phyloP scores from a whole-genome alignment of 225 moss, liverwort and hornwort genomes.

The Lunularia cruciata region DNA sequence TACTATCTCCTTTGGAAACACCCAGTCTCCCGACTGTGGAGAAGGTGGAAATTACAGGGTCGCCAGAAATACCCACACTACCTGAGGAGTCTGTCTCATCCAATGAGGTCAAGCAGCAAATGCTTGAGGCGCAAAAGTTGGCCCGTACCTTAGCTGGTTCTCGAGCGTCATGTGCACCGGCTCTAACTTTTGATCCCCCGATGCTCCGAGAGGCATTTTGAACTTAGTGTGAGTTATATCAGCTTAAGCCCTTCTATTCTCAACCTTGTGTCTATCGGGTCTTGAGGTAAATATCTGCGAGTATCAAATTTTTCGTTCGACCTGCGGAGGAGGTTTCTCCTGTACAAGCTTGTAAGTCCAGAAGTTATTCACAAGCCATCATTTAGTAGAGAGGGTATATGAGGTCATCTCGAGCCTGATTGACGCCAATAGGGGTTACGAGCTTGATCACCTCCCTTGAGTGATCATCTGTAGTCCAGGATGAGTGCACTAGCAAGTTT shows the following conservation, averaged over 20 bases:
- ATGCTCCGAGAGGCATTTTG: slow-evolving; percentile 38
- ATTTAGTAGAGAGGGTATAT: background rate
- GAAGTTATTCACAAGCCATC: background rate
- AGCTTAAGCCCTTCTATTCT: background rate
- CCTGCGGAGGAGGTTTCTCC: background rate
- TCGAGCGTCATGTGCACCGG: slow-evolving; percentile 45
- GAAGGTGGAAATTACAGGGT: background rate
- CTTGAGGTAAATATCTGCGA: slow-evolving; percentile 8
- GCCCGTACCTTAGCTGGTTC: slow-evolving; percentile 19
- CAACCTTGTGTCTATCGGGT: slow-evolving; percentile 1
- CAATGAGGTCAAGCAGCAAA: slow-evolving; percentile 13
- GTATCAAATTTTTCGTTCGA: background rate
- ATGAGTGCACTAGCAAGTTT: slow-evolving; percentile 6
- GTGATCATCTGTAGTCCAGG: slow-evolving; percentile 12
- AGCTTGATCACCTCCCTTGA: background rate
- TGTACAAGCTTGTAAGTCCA: slow-evolving; percentile 1
- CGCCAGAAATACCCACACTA: background rate
- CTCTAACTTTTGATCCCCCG: slow-evolving; percentile 46
- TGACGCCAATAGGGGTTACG: slow-evolving; percentile 7
- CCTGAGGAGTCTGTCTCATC: background rate
- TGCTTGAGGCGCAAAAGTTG: slow-evolving; percentile 25
- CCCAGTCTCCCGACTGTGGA: background rate
- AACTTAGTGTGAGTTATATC: slow-evolving; percentile 17
- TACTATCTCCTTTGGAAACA: background rate
- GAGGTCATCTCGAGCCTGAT: slow-evolving; percentile 16